Percentiles rank a stretch among this genome's conserved stretches.
phyloP scores from a whole-genome alignment of 2,329 filamentous ascomycete genomes.

The Scedosporium apiospermum region DNA sequence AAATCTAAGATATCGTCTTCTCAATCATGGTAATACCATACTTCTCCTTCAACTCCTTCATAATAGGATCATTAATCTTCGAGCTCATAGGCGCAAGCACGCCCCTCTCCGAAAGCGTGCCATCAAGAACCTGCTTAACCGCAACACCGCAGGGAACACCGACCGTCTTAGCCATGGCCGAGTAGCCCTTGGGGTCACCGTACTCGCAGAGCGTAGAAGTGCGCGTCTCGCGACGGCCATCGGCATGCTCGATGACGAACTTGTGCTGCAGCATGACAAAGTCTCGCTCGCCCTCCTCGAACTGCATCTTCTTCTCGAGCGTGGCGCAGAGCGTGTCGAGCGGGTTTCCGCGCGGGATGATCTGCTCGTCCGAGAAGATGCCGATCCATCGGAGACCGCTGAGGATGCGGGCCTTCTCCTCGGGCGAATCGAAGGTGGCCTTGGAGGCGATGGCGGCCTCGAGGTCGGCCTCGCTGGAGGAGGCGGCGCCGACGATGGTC shows the following conservation, averaged over 20 bases:
- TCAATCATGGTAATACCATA: conserved; percentile 66
- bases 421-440: conserved; percentile 51
- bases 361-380: conserved; percentile 58
- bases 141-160: conserved; percentile 58
- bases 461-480: conserved; percentile 59
- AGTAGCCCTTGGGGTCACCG: conserved; percentile 69
- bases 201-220: conserved; percentile 79
- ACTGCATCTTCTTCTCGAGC: conserved; percentile 88
- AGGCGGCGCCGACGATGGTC: conserved; percentile 62
- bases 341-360: conserved; percentile 65
- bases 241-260: conserved; percentile 76
- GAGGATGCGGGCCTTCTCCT: conserved; percentile 62
- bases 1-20: conserved; percentile 42
- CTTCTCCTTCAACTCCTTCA: conserved; percentile 69
- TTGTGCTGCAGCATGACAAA: conserved; percentile 72
- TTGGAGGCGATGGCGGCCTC: conserved; percentile 64
- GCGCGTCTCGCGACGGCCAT: conserved; percentile 66
- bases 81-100: conserved; percentile 68
- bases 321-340: conserved; percentile 86
- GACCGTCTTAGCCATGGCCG: conserved; percentile 75
- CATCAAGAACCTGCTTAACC: conserved; percentile 68
- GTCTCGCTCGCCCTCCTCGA: conserved; percentile 72
- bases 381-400: conserved; percentile 64
- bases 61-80: conserved; percentile 62
- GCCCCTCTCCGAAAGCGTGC: conserved; percentile 62